A percentile compares a stretch with the other conserved stretches of the same genome.
phyloP scores from a whole-genome alignment of 805 yeast species.

The Saturnispora gosingensis region DNA sequence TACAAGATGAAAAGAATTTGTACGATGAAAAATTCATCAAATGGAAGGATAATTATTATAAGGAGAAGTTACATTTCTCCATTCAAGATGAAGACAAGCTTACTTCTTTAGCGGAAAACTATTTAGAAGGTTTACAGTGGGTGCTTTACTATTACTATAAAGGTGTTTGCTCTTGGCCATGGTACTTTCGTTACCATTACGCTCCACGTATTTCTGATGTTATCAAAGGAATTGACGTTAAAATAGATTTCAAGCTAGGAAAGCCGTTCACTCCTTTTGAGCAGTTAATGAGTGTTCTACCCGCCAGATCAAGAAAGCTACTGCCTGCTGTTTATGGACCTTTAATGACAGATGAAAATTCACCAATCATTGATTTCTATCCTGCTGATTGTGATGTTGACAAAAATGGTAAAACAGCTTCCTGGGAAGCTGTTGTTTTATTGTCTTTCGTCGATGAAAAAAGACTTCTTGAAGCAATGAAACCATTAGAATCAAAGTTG shows the following conservation, averaged over 20 bases:
- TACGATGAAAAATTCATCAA: constrained; percentile 64
- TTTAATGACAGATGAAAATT: constrained; percentile 74
- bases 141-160: constrained; percentile 82
- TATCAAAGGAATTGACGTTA: constrained; percentile 55
- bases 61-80: constrained; percentile 65
- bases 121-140: constrained; percentile 95
- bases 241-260: constrained; percentile 57
- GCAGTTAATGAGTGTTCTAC: constrained; percentile 95
- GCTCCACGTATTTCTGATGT: constrained; percentile 92
- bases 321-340: constrained; percentile 72
- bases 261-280: constrained; percentile 86
- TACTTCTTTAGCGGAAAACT: constrained; percentile 61
- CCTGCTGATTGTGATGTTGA: constrained; percentile 84
- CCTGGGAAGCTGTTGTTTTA: constrained; percentile 96
- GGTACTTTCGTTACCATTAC: constrained; percentile 87
- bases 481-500: constrained; percentile 51
- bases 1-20: constrained; percentile 46
- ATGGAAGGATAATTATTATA: constrained; percentile 86
- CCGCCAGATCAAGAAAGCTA: constrained; percentile 76
- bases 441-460: constrained; percentile 84
- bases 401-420: constrained; percentile 88
- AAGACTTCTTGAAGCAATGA: constrained; percentile 63
- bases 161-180: constrained; percentile 93
- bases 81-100: constrained; percentile 51
- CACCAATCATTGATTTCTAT: constrained; percentile 85